Conservation (phyloP, 805 yeast species). For the Barnettozyma californica region DNA sequence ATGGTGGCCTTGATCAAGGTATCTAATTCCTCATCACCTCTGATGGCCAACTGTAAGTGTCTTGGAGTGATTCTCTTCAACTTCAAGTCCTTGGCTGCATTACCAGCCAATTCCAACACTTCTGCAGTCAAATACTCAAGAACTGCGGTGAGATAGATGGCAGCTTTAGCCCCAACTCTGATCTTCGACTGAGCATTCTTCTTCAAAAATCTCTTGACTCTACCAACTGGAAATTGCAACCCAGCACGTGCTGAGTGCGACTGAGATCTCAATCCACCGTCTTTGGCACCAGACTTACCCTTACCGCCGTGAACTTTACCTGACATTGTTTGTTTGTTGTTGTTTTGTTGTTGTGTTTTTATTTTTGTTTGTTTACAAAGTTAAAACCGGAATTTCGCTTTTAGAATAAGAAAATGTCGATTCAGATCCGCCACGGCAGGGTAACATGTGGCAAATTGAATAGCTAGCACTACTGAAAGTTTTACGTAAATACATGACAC, state of each 20-base stretch:
- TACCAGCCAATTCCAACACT: constrained; percentile 95
- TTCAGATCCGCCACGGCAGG: background rate
- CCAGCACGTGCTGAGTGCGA: constrained; percentile 95
- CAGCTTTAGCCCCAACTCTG: constrained; percentile 84
- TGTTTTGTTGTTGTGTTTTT: background rate
- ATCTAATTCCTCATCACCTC: constrained; percentile 97
- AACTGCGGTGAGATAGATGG: constrained; percentile 93
- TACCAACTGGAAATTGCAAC: constrained; percentile 95
- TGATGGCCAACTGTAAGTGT: constrained; percentile 94
- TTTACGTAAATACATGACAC: background rate
- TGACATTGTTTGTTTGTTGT: constrained; percentile 49
- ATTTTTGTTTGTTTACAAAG: constrained; percentile 14
- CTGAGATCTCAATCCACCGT: constrained; percentile 55
- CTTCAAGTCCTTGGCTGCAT: constrained; percentile 97
- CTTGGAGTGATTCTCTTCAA: constrained; percentile 97
- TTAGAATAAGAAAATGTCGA: background rate
- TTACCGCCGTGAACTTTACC: constrained; percentile 97
- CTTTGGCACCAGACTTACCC: constrained; percentile 87
- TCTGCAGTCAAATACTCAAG: constrained; percentile 95
- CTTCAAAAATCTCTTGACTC: constrained; percentile 95
- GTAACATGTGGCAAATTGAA: background rate
- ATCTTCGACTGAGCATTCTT: constrained; percentile 80
- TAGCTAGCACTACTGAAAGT: background rate
- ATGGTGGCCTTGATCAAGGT: constrained; percentile 89
- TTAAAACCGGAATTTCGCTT: constrained; percentile 8